Evolutionary conservation across 1,139 yeast genomes (phyloP).

Genomic region (Blastobotrys proliferans): DNA sequence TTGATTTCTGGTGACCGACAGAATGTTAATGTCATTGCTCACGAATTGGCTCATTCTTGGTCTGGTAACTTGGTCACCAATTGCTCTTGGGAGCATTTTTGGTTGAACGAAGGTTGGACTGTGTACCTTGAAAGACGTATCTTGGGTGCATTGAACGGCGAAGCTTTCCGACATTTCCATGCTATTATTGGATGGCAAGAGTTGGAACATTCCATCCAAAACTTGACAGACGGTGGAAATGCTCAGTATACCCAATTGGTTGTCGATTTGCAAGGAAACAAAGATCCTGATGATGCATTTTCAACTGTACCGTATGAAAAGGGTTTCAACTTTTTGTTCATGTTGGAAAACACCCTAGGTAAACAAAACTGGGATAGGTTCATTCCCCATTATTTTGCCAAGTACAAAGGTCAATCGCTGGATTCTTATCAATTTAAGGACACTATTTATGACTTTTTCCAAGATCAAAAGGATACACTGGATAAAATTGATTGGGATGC

Average conservation of each 20-base stretch:
- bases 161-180: conserved; percentile 67
- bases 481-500: conserved; percentile 77
- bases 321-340: conserved; percentile 76
- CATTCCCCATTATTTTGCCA: conserved; percentile 69
- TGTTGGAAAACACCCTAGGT: conserved; percentile 69
- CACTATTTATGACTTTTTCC: conserved; percentile 56
- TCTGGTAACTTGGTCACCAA: conserved; percentile 86
- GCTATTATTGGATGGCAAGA: conserved; percentile 90
- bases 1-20: conserved; percentile 81
- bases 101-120: conserved; percentile 97
- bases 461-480: conserved; percentile 44
- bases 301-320: conserved; percentile 88
- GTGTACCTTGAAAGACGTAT: conserved; percentile 87
- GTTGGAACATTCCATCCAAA: conserved; percentile 57
- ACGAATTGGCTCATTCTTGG: conserved; percentile 92
- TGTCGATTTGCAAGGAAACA: conserved; percentile 56
- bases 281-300: conserved; percentile 87
- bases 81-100: conserved; percentile 89
- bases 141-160: conserved; percentile 72
- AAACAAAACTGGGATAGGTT: conserved; percentile 65
- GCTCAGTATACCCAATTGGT: conserved; percentile 60
- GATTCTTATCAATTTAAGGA: conserved; percentile 81
- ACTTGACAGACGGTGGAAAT: conserved; percentile 51
- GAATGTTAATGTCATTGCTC: conserved; percentile 85
- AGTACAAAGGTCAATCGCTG: conserved; percentile 64